These are phyloP conservation scores for Leptographium flavum DNA, from an alignment of 2,329 filamentous ascomycete genomes.

Conservation along the genomic window DNA sequence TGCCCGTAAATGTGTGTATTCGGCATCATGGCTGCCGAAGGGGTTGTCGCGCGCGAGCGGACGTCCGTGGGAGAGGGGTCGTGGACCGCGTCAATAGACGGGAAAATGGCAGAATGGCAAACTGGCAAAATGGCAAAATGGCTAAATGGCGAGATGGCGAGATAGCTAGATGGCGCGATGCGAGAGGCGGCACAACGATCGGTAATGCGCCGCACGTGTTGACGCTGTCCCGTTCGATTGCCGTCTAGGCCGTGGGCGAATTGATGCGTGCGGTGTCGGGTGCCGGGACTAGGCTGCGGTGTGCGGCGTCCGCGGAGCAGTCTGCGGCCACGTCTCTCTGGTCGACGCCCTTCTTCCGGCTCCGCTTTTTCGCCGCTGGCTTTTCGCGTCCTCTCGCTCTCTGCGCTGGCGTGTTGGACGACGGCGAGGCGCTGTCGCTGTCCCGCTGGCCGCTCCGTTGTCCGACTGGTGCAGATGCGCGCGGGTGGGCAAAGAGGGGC, in stretches of 20 bases:
- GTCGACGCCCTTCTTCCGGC: background rate
- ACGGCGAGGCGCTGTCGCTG: too few relatives aligned
- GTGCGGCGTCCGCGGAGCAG: too few relatives aligned
- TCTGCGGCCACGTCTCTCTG: background rate
- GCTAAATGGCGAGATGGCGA: too few relatives aligned
- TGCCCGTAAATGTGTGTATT: constrained; percentile 53
- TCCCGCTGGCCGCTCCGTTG: background rate
- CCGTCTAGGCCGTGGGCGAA: too few relatives aligned
- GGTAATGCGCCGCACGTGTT: too few relatives aligned
- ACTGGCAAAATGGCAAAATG: too few relatives aligned
- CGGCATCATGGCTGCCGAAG: constrained; percentile 36
- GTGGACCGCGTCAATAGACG: background rate
- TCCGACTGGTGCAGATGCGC: background rate
- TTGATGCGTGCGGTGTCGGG: too few relatives aligned
- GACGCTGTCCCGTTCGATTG: too few relatives aligned
- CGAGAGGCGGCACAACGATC: too few relatives aligned
- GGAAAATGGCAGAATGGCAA: background rate
- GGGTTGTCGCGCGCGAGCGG: background rate
- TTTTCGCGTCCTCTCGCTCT: background rate
- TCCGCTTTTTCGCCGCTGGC: background rate
- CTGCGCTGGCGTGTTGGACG: background rate
- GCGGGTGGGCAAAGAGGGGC: background rate
- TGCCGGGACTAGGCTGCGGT: too few relatives aligned
- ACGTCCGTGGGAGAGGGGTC: background rate
- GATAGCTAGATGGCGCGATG: too few relatives aligned